A percentile compares a stretch with the other conserved stretches of the same genome.
These are phyloP conservation scores for Veloboletus limbatus DNA, from an alignment of 1,284 basidiomycete species.

Conservation along the genomic window DNA sequence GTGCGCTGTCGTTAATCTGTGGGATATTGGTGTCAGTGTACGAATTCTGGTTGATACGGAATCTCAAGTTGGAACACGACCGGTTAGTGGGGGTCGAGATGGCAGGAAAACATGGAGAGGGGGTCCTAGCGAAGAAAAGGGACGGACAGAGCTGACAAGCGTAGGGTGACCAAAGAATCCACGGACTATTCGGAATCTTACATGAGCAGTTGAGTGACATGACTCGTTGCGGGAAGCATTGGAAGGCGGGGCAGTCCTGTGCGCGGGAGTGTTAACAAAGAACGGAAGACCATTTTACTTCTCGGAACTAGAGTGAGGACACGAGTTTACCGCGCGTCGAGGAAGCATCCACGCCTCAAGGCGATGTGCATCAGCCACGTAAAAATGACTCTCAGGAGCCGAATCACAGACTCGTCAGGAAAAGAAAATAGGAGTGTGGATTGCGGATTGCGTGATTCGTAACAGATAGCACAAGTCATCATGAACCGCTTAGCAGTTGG, in stretches of 20 bases:
- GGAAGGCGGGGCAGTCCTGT: neutral
- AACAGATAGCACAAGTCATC: conserved; percentile 4
- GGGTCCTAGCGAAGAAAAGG: conserved; percentile 36
- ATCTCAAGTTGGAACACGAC: conserved; percentile 46
- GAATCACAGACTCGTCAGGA: neutral
- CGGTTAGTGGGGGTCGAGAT: conserved; percentile 41
- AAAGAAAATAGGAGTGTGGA: conserved; percentile 3
- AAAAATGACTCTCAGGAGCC: neutral
- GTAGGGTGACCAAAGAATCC: neutral
- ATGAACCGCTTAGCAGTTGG: conserved; percentile 47
- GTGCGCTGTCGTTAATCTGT: conserved; percentile 37
- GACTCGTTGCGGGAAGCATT: neutral
- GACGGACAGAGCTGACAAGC: neutral
- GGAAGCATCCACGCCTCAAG: conserved; percentile 20
- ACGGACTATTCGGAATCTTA: neutral
- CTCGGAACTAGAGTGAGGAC: conserved; percentile 9
- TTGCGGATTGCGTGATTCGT: conserved; percentile 14
- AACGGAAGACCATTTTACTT: conserved; percentile 4
- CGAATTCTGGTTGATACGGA: conserved; percentile 41
- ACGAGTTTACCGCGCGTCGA: conserved; percentile 18
- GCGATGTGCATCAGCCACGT: conserved; percentile 7
- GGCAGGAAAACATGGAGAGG: conserved; percentile 49
- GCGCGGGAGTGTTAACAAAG: neutral
- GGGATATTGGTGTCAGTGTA: conserved; percentile 41
- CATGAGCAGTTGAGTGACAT: neutral